These are phyloP conservation scores for Cyclaneusma minus DNA, from an alignment of 2,329 filamentous ascomycete species.

Conservation along the genomic window DNA sequence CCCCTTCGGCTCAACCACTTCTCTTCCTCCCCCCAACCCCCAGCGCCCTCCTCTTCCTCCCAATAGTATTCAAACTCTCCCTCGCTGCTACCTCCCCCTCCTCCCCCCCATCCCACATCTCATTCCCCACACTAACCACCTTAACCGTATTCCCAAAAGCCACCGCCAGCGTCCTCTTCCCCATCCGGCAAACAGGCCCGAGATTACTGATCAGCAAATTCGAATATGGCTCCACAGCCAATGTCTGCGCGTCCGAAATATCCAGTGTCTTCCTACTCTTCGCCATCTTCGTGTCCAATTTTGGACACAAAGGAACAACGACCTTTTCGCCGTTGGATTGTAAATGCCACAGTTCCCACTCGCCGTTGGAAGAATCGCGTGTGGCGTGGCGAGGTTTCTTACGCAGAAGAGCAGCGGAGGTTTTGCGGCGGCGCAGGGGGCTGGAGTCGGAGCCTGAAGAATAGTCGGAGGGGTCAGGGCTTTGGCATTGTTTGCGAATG, in stretches of 20 bases:
- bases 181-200: slow-evolving; percentile 48
- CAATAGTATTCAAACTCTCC: too few relatives aligned
- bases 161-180: slow-evolving; percentile 49
- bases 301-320: slow-evolving; percentile 1
- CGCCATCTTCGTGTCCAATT: background rate
- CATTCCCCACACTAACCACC: slow-evolving; percentile 49
- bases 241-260: slow-evolving; percentile 20
- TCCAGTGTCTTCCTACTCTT: background rate
- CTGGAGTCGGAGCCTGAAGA: slow-evolving; percentile 1
- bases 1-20: too few relatives aligned
- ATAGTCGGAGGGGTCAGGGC: slow-evolving; percentile 10
- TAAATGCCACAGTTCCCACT: slow-evolving; percentile 1
- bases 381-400: background rate
- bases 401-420: background rate
- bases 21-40: background rate
- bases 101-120: slow-evolving; percentile 35
- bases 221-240: background rate
- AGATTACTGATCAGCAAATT: slow-evolving; percentile 48
- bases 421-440: slow-evolving; percentile 5
- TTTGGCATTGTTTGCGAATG: slow-evolving; percentile 31
- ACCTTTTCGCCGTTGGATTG: slow-evolving; percentile 21
- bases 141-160: slow-evolving; percentile 61
- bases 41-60: background rate
- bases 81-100: slow-evolving; percentile 2
- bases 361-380: slow-evolving; percentile 6